Evolutionary conservation across 805 yeast species (phyloP).

Genomic region (Candida germanica): DNA sequence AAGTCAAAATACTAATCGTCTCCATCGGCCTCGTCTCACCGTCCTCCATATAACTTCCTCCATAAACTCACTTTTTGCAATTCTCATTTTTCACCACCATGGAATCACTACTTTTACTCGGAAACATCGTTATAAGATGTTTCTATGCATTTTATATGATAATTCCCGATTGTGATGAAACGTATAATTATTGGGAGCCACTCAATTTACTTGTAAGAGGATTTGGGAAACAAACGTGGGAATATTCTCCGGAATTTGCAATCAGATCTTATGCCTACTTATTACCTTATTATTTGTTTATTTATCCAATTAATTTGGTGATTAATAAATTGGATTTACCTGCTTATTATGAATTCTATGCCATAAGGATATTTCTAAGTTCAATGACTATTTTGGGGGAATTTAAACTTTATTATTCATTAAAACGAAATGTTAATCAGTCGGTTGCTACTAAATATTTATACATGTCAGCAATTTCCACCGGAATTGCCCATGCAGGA

Average conservation of each 20-base stretch:
- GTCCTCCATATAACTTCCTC: slow-evolving; percentile 54
- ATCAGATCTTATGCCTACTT: slow-evolving; percentile 84
- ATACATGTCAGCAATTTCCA: slow-evolving; percentile 56
- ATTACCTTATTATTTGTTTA: slow-evolving; percentile 42
- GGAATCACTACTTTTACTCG: neutral
- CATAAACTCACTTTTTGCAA: neutral
- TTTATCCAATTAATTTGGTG: slow-evolving; percentile 19
- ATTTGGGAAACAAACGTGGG: slow-evolving; percentile 96
- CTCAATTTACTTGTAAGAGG: slow-evolving; percentile 71
- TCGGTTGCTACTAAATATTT: slow-evolving; percentile 58
- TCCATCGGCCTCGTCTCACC: too few species aligned
- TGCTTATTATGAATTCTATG: slow-evolving; percentile 46
- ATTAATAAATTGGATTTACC: slow-evolving; percentile 15
- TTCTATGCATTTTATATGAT: slow-evolving; percentile 55
- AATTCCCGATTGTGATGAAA: slow-evolving; percentile 90
- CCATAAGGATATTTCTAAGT: slow-evolving; percentile 42
- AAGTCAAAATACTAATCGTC: too few species aligned
- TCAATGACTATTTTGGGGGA: slow-evolving; percentile 50
- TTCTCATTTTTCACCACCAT: neutral
- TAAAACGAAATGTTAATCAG: slow-evolving; percentile 32
- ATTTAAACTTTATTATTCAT: slow-evolving; percentile 42
- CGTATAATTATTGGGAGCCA: slow-evolving; percentile 94
- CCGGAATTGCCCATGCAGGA: slow-evolving; percentile 89
- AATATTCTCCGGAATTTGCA: slow-evolving; percentile 85
- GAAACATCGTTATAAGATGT: slow-evolving; percentile 15